Evolutionary conservation across 2,329 filamentous ascomycete genomes (phyloP), one percentile per base, ranked within the genome.

Genomic region (Myriosclerotinia duriaeana): DNA sequence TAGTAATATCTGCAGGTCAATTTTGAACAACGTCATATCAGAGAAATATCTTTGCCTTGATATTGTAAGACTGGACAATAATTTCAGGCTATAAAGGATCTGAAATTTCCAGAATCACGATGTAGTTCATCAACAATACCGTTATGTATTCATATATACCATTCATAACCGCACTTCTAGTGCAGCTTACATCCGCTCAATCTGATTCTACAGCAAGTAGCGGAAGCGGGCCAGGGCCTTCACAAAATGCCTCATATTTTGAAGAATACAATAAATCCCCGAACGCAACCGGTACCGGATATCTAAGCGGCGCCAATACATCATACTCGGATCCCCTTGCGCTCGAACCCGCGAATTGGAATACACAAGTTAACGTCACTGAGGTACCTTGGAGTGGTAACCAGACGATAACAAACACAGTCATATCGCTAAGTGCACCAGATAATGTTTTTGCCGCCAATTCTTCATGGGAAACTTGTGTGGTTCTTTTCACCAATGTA

Each of bases 391-490:
- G 52, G 62, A 38, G 7, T 9, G n/a, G 11, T 11, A 56, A 56
- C 9, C 40, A 56, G 20, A 40, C 30, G 4, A 15, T 48, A 7
- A 64, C 62, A 4, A 64, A 56, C n/a, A 56, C 52, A 17, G 62
- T 64, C n/a, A 58, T 64, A 14, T 58, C 53, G 5, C 30, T 64
- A 3, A 26, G 14, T 5, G 17, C 53, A 2, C n/a, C 40, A 11
- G 40, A 48, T 7, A 40, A 48, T 8, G 14, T 48, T 14, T 58
- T 58, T 5, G 7, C 53, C 1, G 5, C 53, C 1, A 58, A 64
- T 56, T 56, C 42, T 7, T 64, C 53, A 14, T 64, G 62, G 52
- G 30, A 58, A 15, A 64, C 62, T 6, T 64, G 62, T n/a, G n/a
- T 64, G 5, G 15, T 64, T 26, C 38, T 56, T 2, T 46, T 50